phyloP scores from a whole-genome alignment of 306 rosid genomes.

The Acacia melanoxylon region DNA sequence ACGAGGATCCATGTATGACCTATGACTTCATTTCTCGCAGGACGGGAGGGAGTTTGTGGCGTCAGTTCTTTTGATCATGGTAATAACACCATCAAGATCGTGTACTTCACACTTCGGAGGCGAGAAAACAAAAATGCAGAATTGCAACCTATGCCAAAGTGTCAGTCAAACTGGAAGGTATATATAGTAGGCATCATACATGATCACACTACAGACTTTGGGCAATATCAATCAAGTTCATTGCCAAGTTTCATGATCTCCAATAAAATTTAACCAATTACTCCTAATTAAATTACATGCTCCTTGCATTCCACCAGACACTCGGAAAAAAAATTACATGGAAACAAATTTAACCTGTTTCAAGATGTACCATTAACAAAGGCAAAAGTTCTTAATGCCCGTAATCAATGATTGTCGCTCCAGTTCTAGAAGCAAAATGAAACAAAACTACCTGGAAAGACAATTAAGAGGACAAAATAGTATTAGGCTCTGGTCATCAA shows the following conservation, averaged over 20 bases:
- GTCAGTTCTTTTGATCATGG: neutral
- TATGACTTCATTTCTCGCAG: too few relatives aligned
- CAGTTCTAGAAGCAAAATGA: slow-evolving; percentile 49
- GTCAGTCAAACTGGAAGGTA: neutral
- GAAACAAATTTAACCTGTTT: slow-evolving; percentile 45
- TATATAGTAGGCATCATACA: neutral
- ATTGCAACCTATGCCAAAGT: neutral
- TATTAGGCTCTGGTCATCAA: slow-evolving; percentile 50
- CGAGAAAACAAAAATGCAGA: neutral
- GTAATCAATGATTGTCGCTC: slow-evolving; percentile 51
- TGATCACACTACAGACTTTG: neutral
- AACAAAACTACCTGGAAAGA: slow-evolving; percentile 44
- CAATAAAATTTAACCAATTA: slow-evolving; percentile 38
- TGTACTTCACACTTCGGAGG: neutral
- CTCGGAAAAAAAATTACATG: slow-evolving; percentile 41
- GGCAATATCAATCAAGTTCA: slow-evolving; percentile 36
- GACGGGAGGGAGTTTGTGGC: too few relatives aligned
- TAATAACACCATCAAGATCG: neutral
- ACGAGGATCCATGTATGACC: too few relatives aligned
- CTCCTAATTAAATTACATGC: slow-evolving; percentile 54
- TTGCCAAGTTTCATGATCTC: slow-evolving; percentile 38
- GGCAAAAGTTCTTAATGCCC: slow-evolving; percentile 47
- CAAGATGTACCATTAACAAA: slow-evolving; percentile 39
- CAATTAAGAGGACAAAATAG: slow-evolving; percentile 39
- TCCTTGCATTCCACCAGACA: slow-evolving; percentile 47